These are phyloP conservation scores for Madurella mycetomatis DNA, from an alignment of 2,329 filamentous ascomycete genomes.

Conservation along the genomic window DNA sequence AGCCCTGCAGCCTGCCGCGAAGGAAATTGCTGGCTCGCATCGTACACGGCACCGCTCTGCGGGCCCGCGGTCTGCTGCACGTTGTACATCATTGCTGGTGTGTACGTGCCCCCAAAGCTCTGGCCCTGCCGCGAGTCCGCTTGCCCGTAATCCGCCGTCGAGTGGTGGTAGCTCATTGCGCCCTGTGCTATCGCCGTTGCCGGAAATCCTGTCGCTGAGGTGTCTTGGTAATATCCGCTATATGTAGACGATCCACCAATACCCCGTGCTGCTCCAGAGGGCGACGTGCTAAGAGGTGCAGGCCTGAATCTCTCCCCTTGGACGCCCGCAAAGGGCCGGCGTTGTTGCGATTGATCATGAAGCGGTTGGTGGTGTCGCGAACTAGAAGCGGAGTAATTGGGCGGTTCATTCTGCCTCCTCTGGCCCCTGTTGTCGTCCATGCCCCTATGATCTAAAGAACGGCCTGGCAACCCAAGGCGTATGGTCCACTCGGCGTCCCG, in stretches of 20 bases:
- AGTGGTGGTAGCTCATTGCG: conserved; percentile 54
- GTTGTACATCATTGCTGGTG: conserved; percentile 71
- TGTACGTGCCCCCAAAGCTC: conserved; percentile 52
- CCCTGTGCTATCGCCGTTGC: conserved; percentile 52
- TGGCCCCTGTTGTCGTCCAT: conserved; percentile 77
- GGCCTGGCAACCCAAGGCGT: conserved; percentile 49
- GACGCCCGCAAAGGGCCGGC: conserved; percentile 41
- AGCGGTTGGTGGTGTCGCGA: conserved; percentile 45
- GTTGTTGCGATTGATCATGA: conserved; percentile 47
- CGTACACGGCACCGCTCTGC: conserved; percentile 63
- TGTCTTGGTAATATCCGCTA: conserved; percentile 56
- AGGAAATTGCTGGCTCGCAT: conserved; percentile 69
- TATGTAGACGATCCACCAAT: conserved; percentile 56
- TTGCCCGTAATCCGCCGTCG: conserved; percentile 55
- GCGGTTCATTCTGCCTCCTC: conserved; percentile 70
- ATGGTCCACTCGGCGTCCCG: conserved; percentile 60
- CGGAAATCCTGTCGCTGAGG: conserved; percentile 45
- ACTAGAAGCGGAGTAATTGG: conserved; percentile 57
- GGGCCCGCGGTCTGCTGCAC: conserved; percentile 57
- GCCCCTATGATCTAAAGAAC: conserved; percentile 49
- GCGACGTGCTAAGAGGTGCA: conserved; percentile 46
- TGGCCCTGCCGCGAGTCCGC: conserved; percentile 52
- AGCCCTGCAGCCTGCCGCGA: conserved; percentile 71
- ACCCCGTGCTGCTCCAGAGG: conserved; percentile 40
- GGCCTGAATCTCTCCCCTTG: conserved; percentile 48